Conservation (phyloP, 208 protist genomes). For the Leishmania aethiopica region DNA sequence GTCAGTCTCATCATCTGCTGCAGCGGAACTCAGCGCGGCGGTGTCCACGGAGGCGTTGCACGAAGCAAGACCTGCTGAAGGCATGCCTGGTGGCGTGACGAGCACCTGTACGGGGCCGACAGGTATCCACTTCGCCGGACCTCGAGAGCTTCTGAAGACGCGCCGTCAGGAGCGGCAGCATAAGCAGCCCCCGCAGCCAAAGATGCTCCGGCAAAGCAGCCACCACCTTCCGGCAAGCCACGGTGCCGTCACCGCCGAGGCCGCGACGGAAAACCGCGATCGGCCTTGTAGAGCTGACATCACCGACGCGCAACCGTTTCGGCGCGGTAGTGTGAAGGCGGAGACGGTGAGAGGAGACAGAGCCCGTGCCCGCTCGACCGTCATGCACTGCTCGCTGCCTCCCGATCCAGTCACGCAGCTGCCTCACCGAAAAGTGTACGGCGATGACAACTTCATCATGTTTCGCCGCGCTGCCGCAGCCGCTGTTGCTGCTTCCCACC, state of each 20-base stretch:
- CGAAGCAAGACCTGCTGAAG: not conserved
- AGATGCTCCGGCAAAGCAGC: not conserved
- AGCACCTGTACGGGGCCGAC: not conserved
- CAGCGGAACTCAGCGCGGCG: not conserved
- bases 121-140: not conserved
- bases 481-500: not conserved
- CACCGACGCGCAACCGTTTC: not conserved
- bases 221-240: not conserved
- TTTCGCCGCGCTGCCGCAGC: not conserved
- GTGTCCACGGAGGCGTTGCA: not conserved
- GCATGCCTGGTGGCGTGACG: not conserved
- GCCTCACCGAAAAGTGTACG: not conserved
- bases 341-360: not conserved
- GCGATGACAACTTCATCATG: not conserved
- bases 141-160: slow-evolving; percentile 5
- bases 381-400: not conserved
- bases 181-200: not conserved
- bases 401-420: not conserved
- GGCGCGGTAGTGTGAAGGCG: slow-evolving; percentile 1
- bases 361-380: not conserved
- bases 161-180: not conserved
- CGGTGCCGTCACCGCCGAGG: not conserved
- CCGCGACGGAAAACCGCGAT: not conserved
- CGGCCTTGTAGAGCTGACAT: not conserved
- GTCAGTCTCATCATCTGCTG: not conserved